Evolutionary conservation across 169 alveolate genomes (phyloP).

Genomic region (Plasmodium chabaudi): DNA sequence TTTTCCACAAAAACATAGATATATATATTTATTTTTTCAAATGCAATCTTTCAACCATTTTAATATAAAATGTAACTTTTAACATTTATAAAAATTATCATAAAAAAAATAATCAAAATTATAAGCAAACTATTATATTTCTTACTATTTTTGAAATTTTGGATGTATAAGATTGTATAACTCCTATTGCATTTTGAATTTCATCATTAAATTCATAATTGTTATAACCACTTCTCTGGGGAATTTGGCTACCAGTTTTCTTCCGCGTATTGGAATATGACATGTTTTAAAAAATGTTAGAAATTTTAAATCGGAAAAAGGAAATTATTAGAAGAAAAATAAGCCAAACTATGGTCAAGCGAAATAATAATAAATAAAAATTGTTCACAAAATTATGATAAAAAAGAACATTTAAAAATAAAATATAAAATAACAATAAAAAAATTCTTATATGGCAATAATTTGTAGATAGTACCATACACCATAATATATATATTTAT

Average conservation of each 20-base stretch:
- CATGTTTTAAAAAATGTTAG: conserved; percentile 19
- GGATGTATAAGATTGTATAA: conserved; percentile 44
- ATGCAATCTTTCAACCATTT: too few species aligned
- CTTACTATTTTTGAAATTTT: conserved; percentile 59
- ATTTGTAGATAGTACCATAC: too few species aligned
- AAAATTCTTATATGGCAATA: neutral
- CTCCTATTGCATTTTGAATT: conserved; percentile 53
- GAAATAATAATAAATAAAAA: too few species aligned
- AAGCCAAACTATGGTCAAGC: too few species aligned
- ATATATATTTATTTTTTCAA: neutral
- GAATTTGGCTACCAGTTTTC: conserved; percentile 9
- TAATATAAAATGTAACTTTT: too few species aligned
- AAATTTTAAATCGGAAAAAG: too few species aligned
- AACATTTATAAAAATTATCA: neutral
- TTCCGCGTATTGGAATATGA: conserved; percentile 61
- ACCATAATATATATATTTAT: too few species aligned
- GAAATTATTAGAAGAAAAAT: too few species aligned
- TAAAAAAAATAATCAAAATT: neutral
- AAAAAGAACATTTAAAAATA: conserved; percentile 1
- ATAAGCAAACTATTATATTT: neutral
- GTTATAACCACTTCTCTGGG: conserved; percentile 4
- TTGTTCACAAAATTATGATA: neutral
- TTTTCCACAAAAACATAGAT: neutral
- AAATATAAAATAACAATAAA: neutral
- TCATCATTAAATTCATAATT: conserved; percentile 43